These are phyloP conservation scores for Aspergillus sp. DNA, from an alignment of 2,329 filamentous ascomycete species.

Conservation along the genomic window DNA sequence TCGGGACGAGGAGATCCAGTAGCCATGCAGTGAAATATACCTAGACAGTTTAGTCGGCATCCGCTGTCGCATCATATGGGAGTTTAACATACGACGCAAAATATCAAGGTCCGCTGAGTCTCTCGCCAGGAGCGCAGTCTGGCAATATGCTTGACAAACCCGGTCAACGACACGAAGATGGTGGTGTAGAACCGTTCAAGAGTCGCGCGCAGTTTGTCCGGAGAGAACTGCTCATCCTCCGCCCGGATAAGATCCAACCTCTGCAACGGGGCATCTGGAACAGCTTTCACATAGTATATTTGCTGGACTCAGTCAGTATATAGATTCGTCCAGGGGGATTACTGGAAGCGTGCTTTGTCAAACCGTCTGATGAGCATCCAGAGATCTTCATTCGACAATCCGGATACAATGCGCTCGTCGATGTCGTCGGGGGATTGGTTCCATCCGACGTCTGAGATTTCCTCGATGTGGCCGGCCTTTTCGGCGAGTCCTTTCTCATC, in stretches of 20 bases:
- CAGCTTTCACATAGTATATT: conserved; percentile 70
- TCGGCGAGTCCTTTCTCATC: conserved; percentile 17
- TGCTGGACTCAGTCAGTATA: conserved; percentile 43
- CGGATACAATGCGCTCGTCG: conserved; percentile 11
- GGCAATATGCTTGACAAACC: conserved; percentile 69
- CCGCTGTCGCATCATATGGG: too few relatives aligned
- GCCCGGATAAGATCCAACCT: conserved; percentile 76
- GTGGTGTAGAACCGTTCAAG: conserved; percentile 81
- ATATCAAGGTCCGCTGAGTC: conserved; percentile 58
- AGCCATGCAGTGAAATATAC: conserved; percentile 65
- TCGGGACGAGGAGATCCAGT: conserved; percentile 67
- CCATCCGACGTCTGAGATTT: conserved; percentile 16
- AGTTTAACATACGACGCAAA: not conserved
- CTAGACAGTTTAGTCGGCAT: conserved; percentile 20
- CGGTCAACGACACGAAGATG: conserved; percentile 65
- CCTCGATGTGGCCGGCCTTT: conserved; percentile 10
- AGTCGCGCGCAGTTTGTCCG: conserved; percentile 75
- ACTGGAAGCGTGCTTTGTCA: conserved; percentile 56
- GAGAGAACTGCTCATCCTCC: conserved; percentile 79
- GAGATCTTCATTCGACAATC: conserved; percentile 63
- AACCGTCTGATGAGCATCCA: conserved; percentile 71
- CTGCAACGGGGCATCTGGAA: conserved; percentile 58
- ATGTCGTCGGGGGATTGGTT: conserved; percentile 6
- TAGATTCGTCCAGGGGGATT: not conserved
- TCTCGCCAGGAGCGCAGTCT: conserved; percentile 79